phyloP scores from a whole-genome alignment of 495 filamentous ascomycete genomes.

The Tuber umbilicatum region DNA sequence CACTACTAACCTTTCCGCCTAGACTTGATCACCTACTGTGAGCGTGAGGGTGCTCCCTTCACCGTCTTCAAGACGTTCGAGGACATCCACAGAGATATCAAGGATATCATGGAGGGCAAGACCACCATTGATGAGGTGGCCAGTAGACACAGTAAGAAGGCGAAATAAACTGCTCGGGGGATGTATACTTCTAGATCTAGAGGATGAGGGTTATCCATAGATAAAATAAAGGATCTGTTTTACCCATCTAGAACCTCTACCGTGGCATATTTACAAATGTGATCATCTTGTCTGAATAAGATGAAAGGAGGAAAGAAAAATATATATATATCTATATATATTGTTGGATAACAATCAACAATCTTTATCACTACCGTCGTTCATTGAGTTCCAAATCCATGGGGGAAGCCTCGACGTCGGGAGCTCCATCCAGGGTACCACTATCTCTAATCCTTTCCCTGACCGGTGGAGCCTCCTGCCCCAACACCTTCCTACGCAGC shows the following conservation, averaged over 20 bases:
- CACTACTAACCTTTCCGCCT: neutral
- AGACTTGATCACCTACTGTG: slow-evolving; percentile 64
- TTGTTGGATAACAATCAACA: neutral
- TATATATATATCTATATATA: too few species aligned
- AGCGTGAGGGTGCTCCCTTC: slow-evolving; percentile 57
- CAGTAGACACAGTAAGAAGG: slow-evolving; percentile 9
- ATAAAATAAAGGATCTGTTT: slow-evolving; percentile 2
- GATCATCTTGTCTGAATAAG: neutral
- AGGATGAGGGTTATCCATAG: slow-evolving; percentile 6
- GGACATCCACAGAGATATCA: slow-evolving; percentile 28
- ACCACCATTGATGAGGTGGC: slow-evolving; percentile 26
- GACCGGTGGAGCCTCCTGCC: slow-evolving; percentile 12
- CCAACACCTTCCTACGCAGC: slow-evolving; percentile 50
- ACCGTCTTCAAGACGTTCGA: slow-evolving; percentile 61
- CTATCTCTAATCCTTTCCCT: slow-evolving; percentile 23
- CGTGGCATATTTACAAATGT: slow-evolving; percentile 2
- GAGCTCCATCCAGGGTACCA: slow-evolving; percentile 28
- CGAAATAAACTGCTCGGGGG: neutral
- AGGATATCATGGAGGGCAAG: slow-evolving; percentile 23
- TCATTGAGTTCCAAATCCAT: slow-evolving; percentile 14
- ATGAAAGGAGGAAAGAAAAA: slow-evolving; percentile 6
- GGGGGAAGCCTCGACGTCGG: neutral
- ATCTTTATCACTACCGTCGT: slow-evolving; percentile 10
- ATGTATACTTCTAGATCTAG: slow-evolving; percentile 2
- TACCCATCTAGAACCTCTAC: neutral